Base-by-base conservation (phyloP, 2,329 filamentous ascomycete species). In the Fusarium hostae region DNA sequence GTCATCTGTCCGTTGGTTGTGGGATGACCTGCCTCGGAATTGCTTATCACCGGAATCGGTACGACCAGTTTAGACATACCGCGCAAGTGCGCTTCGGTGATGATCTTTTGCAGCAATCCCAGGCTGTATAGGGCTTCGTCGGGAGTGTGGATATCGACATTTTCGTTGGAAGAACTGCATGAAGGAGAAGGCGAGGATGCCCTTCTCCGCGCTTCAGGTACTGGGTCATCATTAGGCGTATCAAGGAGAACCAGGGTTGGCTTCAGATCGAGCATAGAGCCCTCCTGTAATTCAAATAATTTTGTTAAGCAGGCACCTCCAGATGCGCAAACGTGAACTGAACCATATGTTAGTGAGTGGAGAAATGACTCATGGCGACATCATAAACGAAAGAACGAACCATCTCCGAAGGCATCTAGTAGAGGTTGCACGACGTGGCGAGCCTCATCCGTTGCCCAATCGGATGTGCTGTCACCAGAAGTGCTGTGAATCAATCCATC, bases 231-330 rank as follows among this genome's bases (percentile, higher is more conserved):
- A 73, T 84, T 83, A 20, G 88, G 86, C 7, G 84, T 87, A 70
- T 89, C 87, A 74, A 90, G 83, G 35, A 90, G 79, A 61, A 90
- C 84, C 66, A 90, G 81, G 5, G 87, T 89, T 13, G 88, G 88
- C 67, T 83, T 87, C 51, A 88, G 79, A 68, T 87, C 85, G 65
- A 85, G 78, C 79, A 86, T 81, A 26, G 86, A 84, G 16, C 80
- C 81, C 70, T 89, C 86, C 67, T 88, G 86, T 30, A 89, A 81
- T 70, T 86, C 79, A 66, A 87, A 84, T 45, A 89, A 78, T 71
- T 82, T 86, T n/a, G 83, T 80, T 65, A 90, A 80, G 74, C 88
- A 89, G 54, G 85, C 83, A 40, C 81, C 79, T 66, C 87, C 88
- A 48, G 85, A 85, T 62, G 84, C 81, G 77, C 87, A 89, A 37